Evolutionary conservation across 176 grass and related monocot genomes (phyloP).

Genomic region (Carex pumila): DNA sequence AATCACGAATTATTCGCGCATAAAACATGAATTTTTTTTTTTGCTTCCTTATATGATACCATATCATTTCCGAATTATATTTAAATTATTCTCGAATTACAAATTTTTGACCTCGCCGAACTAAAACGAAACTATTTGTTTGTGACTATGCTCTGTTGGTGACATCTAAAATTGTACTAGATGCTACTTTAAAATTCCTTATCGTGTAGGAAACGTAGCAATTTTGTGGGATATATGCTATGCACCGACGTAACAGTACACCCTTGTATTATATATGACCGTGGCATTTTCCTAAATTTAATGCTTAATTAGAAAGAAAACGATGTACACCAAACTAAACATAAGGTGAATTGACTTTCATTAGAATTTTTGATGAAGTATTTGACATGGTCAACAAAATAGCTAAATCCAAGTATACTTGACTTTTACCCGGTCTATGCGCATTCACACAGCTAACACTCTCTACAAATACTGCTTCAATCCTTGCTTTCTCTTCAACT

Average conservation of each 20-base stretch:
- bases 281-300: not conserved
- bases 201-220: not conserved
- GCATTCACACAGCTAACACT: not conserved
- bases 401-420: not conserved
- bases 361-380: not conserved
- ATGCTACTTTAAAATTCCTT: not conserved
- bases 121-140: too few species aligned
- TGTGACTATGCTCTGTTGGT: not conserved
- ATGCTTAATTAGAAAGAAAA: not conserved
- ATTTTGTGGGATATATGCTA: not conserved
- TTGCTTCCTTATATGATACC: too few species aligned
- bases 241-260: not conserved
- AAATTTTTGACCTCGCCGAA: too few species aligned
- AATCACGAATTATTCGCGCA: too few species aligned
- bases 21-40: too few species aligned
- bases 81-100: too few species aligned
- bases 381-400: conserved; percentile 4
- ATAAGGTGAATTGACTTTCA: too few species aligned
- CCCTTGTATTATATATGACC: not conserved
- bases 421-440: not conserved
- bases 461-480: not conserved
- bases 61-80: too few species aligned
- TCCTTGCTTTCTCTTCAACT: not conserved
- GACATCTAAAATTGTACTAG: not conserved
- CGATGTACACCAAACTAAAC: too few species aligned